Evolutionary conservation across 164 flowering plant species (phyloP).

Genomic region (Protea cynaroides): DNA sequence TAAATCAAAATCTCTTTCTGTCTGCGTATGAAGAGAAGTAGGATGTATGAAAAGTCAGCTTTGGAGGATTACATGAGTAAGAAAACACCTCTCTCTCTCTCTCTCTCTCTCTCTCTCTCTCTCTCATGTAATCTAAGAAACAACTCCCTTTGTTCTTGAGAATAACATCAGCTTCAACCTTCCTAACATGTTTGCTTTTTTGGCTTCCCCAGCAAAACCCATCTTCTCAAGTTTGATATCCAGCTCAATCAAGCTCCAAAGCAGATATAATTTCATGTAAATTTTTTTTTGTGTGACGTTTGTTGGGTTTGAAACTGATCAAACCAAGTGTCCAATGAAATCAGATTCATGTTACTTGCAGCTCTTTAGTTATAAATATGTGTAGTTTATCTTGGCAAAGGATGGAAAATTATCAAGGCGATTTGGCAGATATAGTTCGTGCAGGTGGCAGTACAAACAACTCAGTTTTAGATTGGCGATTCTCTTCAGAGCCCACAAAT

Average conservation of each 20-base stretch:
- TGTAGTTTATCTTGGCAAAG: constrained; percentile 26
- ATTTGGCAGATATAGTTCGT: constrained; percentile 71
- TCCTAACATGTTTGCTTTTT: constrained; percentile 5
- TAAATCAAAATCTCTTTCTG: constrained; percentile 20
- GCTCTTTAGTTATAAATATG: constrained; percentile 15
- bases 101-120: no score
- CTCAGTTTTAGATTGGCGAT: constrained; percentile 19
- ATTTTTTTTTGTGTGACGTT: constrained; percentile 14
- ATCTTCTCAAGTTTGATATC: not conserved
- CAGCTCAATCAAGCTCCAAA: constrained; percentile 5
- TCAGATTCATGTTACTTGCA: not conserved
- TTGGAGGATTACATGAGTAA: no score
- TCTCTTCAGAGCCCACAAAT: constrained; percentile 22
- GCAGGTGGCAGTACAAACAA: constrained; percentile 28
- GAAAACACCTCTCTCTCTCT: no score
- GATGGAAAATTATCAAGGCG: constrained; percentile 74
- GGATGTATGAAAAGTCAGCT: no score
- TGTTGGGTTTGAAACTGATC: constrained; percentile 14
- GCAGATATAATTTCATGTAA: constrained; percentile 11
- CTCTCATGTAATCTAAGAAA: constrained; percentile 5
- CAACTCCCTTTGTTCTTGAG: constrained; percentile 6
- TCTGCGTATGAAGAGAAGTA: no score
- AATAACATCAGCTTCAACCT: constrained; percentile 10
- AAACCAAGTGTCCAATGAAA: not conserved
- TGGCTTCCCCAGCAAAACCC: constrained; percentile 11